phyloP scores from a whole-genome alignment of 2,329 filamentous ascomycete species.

The Aureobasidium melanogenum region DNA sequence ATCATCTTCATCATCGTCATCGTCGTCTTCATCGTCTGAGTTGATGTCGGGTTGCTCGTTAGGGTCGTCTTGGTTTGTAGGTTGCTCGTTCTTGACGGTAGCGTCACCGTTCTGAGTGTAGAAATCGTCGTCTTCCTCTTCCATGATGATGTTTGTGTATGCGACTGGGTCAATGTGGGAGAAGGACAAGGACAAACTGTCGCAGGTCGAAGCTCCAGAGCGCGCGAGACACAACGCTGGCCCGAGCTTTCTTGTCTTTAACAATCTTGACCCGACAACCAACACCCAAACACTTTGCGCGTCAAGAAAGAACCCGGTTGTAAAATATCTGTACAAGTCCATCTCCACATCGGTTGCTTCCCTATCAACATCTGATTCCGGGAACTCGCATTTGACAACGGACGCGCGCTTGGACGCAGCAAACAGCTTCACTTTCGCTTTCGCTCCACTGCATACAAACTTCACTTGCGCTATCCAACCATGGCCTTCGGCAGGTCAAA shows the following conservation, averaged over 20 bases:
- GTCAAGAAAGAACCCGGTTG: not conserved
- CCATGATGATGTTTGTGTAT: constrained; percentile 28
- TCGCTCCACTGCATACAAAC: not conserved
- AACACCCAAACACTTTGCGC: not conserved
- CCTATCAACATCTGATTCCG: not conserved
- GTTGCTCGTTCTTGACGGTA: constrained; percentile 16
- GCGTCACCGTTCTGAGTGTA: constrained; percentile 26
- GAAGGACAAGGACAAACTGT: not conserved
- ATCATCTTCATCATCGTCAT: constrained; percentile 30
- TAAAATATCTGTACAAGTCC: not conserved
- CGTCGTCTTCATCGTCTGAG: constrained; percentile 37
- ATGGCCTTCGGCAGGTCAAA: constrained; percentile 41
- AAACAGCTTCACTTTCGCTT: not conserved
- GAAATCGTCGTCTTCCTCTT: constrained; percentile 45
- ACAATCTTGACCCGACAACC: not conserved
- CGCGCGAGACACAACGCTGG: too few relatives aligned
- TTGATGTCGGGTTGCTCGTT: constrained; percentile 33
- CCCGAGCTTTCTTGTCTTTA: not conserved
- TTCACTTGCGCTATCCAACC: not conserved
- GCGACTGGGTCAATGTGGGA: not conserved
- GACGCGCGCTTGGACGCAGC: not conserved
- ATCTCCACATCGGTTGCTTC: not conserved
- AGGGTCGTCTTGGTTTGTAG: constrained; percentile 22
- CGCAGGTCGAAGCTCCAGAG: not conserved
- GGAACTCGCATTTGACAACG: not conserved